phyloP scores from a whole-genome alignment of 2,329 filamentous ascomycete species.

The Ophiostoma novo-ulmi region DNA sequence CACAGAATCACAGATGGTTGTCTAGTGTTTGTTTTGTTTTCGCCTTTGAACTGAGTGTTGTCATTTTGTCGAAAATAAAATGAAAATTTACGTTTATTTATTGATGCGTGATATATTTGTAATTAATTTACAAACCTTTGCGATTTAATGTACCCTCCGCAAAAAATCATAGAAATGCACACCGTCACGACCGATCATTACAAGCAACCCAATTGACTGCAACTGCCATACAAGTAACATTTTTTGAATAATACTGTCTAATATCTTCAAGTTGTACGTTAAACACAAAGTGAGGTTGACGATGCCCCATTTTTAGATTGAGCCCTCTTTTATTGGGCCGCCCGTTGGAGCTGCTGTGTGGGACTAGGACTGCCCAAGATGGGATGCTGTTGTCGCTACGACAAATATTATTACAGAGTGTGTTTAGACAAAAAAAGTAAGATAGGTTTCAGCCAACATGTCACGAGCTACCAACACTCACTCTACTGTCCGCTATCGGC shows the following conservation, averaged over 20 bases:
- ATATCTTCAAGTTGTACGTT: background rate
- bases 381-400: background rate
- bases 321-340: constrained; percentile 17
- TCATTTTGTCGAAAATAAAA: background rate
- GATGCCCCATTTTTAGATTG: constrained; percentile 5
- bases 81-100: background rate
- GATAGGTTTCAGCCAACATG: background rate
- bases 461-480: background rate
- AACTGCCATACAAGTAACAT: background rate
- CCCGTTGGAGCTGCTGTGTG: constrained; percentile 1
- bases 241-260: background rate
- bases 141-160: background rate
- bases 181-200: background rate
- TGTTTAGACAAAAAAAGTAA: background rate
- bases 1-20: background rate
- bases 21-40: background rate
- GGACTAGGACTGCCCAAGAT: background rate
- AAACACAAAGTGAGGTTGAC: constrained; percentile 3
- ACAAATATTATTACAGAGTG: background rate
- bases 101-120: background rate
- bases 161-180: background rate
- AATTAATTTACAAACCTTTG: background rate
- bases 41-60: background rate
- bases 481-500: background rate
- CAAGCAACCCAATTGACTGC: background rate